Percentiles rank a stretch among this genome's conserved stretches.
Evolutionary conservation across 73 alveolate species (phyloP).

Genomic region (Paramecium sonneborni): DNA sequence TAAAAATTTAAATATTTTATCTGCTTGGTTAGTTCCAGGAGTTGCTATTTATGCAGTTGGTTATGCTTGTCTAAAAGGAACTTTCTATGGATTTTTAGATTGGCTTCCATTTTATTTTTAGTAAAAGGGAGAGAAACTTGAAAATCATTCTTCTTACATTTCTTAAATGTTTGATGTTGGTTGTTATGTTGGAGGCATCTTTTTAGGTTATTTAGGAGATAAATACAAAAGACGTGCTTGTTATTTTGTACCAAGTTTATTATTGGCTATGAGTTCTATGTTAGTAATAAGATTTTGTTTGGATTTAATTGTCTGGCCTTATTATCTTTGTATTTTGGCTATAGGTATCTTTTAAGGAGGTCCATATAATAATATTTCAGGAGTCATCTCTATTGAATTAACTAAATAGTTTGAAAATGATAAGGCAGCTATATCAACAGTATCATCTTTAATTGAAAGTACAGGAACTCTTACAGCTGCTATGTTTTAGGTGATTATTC

Average conservation of each 20-base stretch:
- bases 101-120: slow-evolving; percentile 58
- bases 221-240: slow-evolving; percentile 27
- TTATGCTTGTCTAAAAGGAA: slow-evolving; percentile 57
- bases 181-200: slow-evolving; percentile 55
- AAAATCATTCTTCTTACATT: slow-evolving; percentile 32
- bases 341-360: slow-evolving; percentile 59
- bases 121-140: slow-evolving; percentile 17
- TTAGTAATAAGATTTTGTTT: slow-evolving; percentile 22
- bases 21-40: slow-evolving; percentile 63
- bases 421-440: slow-evolving; percentile 48
- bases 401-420: slow-evolving; percentile 31
- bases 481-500: neutral
- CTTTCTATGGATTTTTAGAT: slow-evolving; percentile 46
- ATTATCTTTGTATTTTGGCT: slow-evolving; percentile 43
- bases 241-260: slow-evolving; percentile 26
- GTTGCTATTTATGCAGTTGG: slow-evolving; percentile 55
- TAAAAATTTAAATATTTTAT: slow-evolving; percentile 34
- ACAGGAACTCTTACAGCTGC: slow-evolving; percentile 62
- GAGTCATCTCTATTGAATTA: slow-evolving; percentile 55
- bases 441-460: slow-evolving; percentile 60
- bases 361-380: slow-evolving; percentile 59
- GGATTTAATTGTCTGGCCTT: slow-evolving; percentile 18
- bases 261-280: slow-evolving; percentile 52
- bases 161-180: slow-evolving; percentile 64
- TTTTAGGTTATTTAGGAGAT: slow-evolving; percentile 58